A percentile compares a stretch with the other conserved stretches of the same genome.
These are phyloP conservation scores for Penicillium sp. DNA, from an alignment of 2,329 filamentous ascomycete genomes.

Conservation along the genomic window DNA sequence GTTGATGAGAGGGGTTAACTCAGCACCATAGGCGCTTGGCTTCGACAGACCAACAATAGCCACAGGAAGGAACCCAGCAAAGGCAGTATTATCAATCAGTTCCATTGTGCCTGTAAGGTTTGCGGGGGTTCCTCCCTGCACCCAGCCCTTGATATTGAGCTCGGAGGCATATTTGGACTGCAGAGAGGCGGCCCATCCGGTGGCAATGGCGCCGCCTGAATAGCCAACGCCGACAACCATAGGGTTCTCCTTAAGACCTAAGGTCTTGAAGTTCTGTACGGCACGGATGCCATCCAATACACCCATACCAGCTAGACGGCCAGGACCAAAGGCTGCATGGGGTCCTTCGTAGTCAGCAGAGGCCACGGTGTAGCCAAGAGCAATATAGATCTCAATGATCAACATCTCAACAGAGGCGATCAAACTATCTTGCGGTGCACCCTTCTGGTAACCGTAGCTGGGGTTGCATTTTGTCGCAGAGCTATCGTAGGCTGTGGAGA, in stretches of 20 bases:
- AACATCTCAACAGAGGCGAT: conserved; percentile 37
- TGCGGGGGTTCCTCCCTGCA: conserved; percentile 27
- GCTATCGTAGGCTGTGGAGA: conserved; percentile 41
- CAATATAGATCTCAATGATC: conserved; percentile 39
- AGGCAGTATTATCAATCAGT: conserved; percentile 23
- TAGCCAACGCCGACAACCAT: conserved; percentile 53
- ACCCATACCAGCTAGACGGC: conserved; percentile 46
- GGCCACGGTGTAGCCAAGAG: conserved; percentile 49
- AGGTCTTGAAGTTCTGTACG: conserved; percentile 35
- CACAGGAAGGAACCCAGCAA: conserved; percentile 27
- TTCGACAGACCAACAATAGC: conserved; percentile 25
- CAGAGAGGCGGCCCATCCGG: conserved; percentile 54
- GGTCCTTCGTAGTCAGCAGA: conserved; percentile 52
- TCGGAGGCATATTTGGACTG: conserved; percentile 56
- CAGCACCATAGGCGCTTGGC: conserved; percentile 27
- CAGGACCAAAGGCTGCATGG: conserved; percentile 45
- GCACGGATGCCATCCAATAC: conserved; percentile 46
- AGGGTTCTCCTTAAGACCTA: conserved; percentile 20
- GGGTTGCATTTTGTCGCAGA: conserved; percentile 28
- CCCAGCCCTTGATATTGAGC: conserved; percentile 44
- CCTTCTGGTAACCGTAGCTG: conserved; percentile 33
- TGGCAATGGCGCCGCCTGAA: conserved; percentile 55
- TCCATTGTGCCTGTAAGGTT: conserved; percentile 29
- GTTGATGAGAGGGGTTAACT: conserved; percentile 23
- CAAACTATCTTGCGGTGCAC: conserved; percentile 31